Conservation (phyloP, 352 stramenopile genomes). For the Blastocystis sp. region DNA sequence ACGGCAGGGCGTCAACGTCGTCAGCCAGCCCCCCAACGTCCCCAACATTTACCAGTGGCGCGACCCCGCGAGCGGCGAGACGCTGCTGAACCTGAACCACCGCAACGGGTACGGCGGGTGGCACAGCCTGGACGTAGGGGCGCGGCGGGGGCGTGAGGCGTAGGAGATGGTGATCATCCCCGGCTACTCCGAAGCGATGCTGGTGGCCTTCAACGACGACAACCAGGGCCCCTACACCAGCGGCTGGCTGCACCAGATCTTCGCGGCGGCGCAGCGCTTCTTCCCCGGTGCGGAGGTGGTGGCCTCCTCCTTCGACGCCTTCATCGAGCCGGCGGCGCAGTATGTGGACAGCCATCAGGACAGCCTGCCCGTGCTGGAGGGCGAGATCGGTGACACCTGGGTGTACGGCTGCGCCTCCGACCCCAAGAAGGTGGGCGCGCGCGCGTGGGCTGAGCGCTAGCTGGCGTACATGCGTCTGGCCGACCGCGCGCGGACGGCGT, state of each 20-base stretch:
- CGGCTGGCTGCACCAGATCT: slow-evolving; percentile 49
- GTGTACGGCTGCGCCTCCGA: slow-evolving; percentile 49
- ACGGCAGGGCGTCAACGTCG: slow-evolving; percentile 64
- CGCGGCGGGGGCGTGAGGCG: neutral
- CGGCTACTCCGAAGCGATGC: slow-evolving; percentile 53
- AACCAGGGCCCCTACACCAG: slow-evolving; percentile 62
- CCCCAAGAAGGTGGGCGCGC: slow-evolving; percentile 46
- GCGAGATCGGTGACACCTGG: slow-evolving; percentile 66
- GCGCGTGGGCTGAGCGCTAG: neutral
- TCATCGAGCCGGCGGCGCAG: neutral
- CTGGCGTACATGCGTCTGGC: slow-evolving; percentile 53
- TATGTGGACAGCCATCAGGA: slow-evolving; percentile 36
- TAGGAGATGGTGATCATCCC: slow-evolving; percentile 68
- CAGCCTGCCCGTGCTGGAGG: slow-evolving; percentile 29
- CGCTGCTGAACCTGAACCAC: slow-evolving; percentile 56
- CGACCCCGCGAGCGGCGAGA: slow-evolving; percentile 45
- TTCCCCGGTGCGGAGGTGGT: slow-evolving; percentile 60
- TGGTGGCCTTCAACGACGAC: slow-evolving; percentile 67
- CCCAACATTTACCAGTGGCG: slow-evolving; percentile 66
- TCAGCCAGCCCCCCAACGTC: slow-evolving; percentile 62
- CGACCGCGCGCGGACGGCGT: neutral
- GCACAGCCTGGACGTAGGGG: neutral
- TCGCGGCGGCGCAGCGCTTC: slow-evolving; percentile 40
- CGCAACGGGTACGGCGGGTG: slow-evolving; percentile 67
- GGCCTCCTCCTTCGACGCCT: slow-evolving; percentile 48